phyloP scores from a whole-genome alignment of 2,329 filamentous ascomycete species.

The Aspergillus alliaceus region DNA sequence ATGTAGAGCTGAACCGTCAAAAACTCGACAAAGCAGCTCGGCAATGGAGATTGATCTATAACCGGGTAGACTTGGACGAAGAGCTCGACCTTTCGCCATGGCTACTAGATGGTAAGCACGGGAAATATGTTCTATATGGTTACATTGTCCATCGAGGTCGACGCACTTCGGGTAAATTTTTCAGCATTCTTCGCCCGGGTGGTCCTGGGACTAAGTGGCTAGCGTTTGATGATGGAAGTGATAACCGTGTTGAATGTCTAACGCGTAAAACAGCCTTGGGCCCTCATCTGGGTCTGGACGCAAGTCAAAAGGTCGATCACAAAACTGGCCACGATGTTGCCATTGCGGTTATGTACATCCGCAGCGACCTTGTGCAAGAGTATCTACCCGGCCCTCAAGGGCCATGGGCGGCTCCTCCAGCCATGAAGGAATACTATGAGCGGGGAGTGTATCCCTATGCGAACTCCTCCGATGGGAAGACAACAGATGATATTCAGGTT shows the following conservation, averaged over 20 bases:
- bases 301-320: slow-evolving; percentile 42
- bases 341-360: slow-evolving; percentile 58
- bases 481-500: slow-evolving; percentile 31
- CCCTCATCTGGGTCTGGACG: slow-evolving; percentile 49
- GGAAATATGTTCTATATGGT: slow-evolving; percentile 58
- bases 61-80: slow-evolving; percentile 59
- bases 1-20: slow-evolving; percentile 59
- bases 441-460: slow-evolving; percentile 23
- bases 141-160: slow-evolving; percentile 61
- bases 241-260: slow-evolving; percentile 57
- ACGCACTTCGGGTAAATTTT: slow-evolving; percentile 59
- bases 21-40: slow-evolving; percentile 54
- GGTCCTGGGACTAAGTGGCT: slow-evolving; percentile 60
- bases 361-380: slow-evolving; percentile 47
- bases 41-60: slow-evolving; percentile 58
- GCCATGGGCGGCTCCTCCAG: slow-evolving; percentile 49
- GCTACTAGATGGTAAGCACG: slow-evolving; percentile 34
- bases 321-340: slow-evolving; percentile 50
- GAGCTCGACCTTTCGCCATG: slow-evolving; percentile 47
- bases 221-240: slow-evolving; percentile 56
- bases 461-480: slow-evolving; percentile 12
- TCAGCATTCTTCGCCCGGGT: slow-evolving; percentile 59
- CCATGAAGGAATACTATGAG: slow-evolving; percentile 42
- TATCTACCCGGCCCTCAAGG: slow-evolving; percentile 45
- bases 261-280: slow-evolving; percentile 57